Conservation (phyloP, 768 basidiomycete genomes). For the Termitomyces sp. region DNA sequence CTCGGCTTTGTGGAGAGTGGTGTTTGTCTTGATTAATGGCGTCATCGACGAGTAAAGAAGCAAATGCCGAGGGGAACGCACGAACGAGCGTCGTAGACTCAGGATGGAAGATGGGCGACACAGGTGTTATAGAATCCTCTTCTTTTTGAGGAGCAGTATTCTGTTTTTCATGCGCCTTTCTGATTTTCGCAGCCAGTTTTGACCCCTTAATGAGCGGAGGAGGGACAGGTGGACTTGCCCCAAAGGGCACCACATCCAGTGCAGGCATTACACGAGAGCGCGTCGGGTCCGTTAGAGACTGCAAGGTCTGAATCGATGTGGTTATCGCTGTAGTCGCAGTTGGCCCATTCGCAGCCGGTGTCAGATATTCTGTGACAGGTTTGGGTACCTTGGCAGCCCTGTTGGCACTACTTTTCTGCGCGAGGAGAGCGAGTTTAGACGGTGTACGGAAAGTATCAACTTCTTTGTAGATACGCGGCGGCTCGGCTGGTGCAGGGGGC, state of each 20-base stretch:
- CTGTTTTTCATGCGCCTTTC: conserved; percentile 51
- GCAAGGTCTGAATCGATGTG: conserved; percentile 73
- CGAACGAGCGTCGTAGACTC: conserved; percentile 50
- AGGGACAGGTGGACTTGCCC: conserved; percentile 25
- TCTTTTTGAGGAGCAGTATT: conserved; percentile 36
- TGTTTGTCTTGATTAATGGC: conserved; percentile 38
- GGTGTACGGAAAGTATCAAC: conserved; percentile 33
- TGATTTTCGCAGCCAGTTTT: conserved; percentile 76
- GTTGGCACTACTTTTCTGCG: conserved; percentile 48
- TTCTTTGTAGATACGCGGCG: conserved; percentile 27
- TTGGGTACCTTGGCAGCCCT: conserved; percentile 45
- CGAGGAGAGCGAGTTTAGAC: conserved; percentile 77
- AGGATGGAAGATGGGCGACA: conserved; percentile 59
- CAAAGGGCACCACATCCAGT: conserved; percentile 44
- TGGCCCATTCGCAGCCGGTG: conserved; percentile 78
- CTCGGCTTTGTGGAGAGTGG: conserved; percentile 26
- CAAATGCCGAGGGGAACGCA: conserved; percentile 79
- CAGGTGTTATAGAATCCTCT: conserved; percentile 31
- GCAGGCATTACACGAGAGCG: conserved; percentile 39
- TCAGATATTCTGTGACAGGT: conserved; percentile 64
- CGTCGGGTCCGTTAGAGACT: conserved; percentile 57
- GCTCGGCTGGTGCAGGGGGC: conserved; percentile 4
- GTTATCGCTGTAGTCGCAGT: conserved; percentile 86
- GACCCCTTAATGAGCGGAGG: conserved; percentile 49
- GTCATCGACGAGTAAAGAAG: conserved; percentile 66